Evolutionary conservation across 2,329 filamentous ascomycete genomes (phyloP).

Genomic region (Zalaria sp.): DNA sequence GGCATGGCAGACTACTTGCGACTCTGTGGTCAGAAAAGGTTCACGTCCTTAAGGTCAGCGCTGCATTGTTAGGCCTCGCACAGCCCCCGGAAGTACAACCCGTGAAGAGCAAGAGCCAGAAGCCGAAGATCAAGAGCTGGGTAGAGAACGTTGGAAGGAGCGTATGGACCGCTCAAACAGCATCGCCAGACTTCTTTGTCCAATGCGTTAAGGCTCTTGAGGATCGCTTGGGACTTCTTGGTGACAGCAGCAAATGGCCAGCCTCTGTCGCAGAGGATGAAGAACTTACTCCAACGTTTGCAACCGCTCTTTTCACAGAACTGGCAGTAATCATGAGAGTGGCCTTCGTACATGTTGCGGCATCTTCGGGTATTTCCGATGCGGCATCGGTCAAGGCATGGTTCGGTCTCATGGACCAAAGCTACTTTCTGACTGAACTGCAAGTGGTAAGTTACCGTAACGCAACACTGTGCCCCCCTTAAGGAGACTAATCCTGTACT

Average conservation of each 20-base stretch:
- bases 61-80: conserved; percentile 1
- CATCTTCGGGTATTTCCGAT: conserved; percentile 9
- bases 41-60: conserved; percentile 2
- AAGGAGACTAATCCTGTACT: background rate
- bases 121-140: background rate
- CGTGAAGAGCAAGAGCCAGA: background rate
- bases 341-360: conserved; percentile 39
- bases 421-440: conserved; percentile 55
- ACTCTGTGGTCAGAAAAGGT: conserved; percentile 1
- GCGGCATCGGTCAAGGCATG: conserved; percentile 47
- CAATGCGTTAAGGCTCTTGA: conserved; percentile 11
- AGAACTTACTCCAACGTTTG: conserved; percentile 47
- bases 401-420: conserved; percentile 59
- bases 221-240: conserved; percentile 19
- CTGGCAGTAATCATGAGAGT: conserved; percentile 44
- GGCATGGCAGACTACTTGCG: conserved; percentile 2
- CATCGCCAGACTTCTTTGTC: conserved; percentile 9
- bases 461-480: background rate
- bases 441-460: conserved; percentile 32
- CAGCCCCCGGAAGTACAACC: conserved; percentile 3
- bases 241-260: conserved; percentile 31
- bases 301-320: conserved; percentile 51
- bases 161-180: conserved; percentile 5
- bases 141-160: background rate
- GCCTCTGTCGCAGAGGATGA: conserved; percentile 35